Base-by-base conservation (phyloP, 345 rosid species). In the Eucalyptus tenuipes region DNA sequence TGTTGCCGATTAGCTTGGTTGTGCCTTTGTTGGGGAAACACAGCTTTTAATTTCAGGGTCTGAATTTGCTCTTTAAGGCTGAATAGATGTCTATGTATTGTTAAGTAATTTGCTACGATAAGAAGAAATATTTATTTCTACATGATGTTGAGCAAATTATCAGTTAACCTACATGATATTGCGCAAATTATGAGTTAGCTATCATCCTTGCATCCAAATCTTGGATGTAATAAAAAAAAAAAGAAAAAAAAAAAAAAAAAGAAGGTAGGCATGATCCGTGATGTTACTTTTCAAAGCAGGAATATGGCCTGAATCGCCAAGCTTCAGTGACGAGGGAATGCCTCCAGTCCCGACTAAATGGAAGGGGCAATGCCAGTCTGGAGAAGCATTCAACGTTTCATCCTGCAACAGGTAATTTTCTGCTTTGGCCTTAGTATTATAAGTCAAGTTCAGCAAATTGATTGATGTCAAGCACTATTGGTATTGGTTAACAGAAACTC, bases 291-390 rank as follows among this genome's bases (percentile, higher is more conserved):
- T n/a, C 18, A 31, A 87, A 82, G 71, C 92, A 93, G 95, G 95
- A 81, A 90, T 94, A 82, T 94, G 95, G 95, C 95, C 95, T 9
- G 95, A 94, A 91, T 91, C 95, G 22, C 92, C 94, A 4, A 93
- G 95, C 89, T 94, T 94, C 85, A 89, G 85, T 11, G 94, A 92
- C 27, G 88, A 87, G 17, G 89, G 87, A 53, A 93, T 94, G 94
- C 94, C 94, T 57, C 93, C 94, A 3, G 93, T 91, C 89, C 95
- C 95, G 17, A 25, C 85, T 37, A 89, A 86, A 75, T 94, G 94
- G 94, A 93, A 90, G 91, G 95, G 95, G 55, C 88, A 80, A 66
- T 94, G 95, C 88, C 92, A 92, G 66, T 89, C 92, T 13, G 95
- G 95, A 90, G 94, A 93, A 91, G 92, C 91, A 31, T 94, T 93